Evolutionary conservation across 176 grass and related monocot species (phyloP).

Genomic region (Zoysia japonica): DNA sequence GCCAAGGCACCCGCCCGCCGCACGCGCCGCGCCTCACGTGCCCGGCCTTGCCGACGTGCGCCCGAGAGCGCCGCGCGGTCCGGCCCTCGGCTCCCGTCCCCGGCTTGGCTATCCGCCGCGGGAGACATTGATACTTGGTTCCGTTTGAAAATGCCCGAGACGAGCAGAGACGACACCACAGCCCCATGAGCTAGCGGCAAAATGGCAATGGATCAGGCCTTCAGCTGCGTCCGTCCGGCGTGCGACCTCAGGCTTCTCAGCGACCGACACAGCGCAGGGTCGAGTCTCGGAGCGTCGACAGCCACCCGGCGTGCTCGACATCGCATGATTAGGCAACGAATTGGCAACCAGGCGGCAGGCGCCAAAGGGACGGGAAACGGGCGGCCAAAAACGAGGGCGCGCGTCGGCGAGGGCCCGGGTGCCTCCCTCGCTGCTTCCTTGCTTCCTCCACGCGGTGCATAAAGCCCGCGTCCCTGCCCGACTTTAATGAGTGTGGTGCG

Average conservation of each 20-base stretch:
- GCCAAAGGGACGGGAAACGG: background rate
- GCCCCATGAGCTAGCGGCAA: too few species aligned
- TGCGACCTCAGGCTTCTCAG: too few species aligned
- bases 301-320: background rate
- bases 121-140: too few species aligned
- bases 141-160: too few species aligned
- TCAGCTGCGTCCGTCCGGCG: too few species aligned
- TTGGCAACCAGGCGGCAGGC: background rate
- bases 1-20: background rate
- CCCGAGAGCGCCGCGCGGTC: too few species aligned
- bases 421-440: slow-evolving; percentile 30
- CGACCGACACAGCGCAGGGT: too few species aligned
- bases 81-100: too few species aligned
- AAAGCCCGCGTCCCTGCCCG: slow-evolving; percentile 32
- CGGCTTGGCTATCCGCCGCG: too few species aligned
- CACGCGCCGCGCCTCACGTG: slow-evolving; percentile 12
- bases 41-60: background rate
- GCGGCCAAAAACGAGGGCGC: background rate
- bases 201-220: too few species aligned
- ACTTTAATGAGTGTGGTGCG: background rate
- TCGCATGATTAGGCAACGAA: slow-evolving; percentile 9
- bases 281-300: background rate
- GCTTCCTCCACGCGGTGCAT: slow-evolving; percentile 44
- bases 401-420: background rate
- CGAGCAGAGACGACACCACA: too few species aligned